These are phyloP conservation scores for Penicillium corylophilum DNA, from an alignment of 2,329 filamentous ascomycete species.

Conservation along the genomic window DNA sequence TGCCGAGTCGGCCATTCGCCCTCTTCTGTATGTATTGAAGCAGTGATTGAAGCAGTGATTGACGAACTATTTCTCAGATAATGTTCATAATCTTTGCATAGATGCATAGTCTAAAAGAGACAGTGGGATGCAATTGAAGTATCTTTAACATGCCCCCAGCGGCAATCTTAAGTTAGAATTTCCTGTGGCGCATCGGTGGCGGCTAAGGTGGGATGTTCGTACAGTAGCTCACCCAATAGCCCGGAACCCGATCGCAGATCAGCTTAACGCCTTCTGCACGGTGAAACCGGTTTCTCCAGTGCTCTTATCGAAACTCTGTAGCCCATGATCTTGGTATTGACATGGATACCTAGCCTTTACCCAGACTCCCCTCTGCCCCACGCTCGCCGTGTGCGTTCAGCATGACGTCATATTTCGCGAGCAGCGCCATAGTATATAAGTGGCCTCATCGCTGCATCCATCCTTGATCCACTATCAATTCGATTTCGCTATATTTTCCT, in stretches of 20 bases:
- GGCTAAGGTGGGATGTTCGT: neutral
- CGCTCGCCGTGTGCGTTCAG: conserved; percentile 7
- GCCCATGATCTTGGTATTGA: neutral
- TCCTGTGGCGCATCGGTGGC: neutral
- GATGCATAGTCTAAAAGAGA: too few species aligned
- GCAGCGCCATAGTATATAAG: neutral
- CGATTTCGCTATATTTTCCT: neutral
- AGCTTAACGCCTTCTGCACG: neutral
- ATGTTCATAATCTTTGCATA: too few species aligned
- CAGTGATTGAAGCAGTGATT: too few species aligned
- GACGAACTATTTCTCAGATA: too few species aligned
- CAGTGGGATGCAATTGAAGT: too few species aligned
- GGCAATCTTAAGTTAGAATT: too few species aligned
- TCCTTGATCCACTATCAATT: neutral
- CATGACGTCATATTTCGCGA: conserved; percentile 20
- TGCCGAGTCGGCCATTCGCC: too few species aligned
- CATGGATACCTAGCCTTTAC: neutral
- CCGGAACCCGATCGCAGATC: neutral
- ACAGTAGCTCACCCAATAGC: neutral
- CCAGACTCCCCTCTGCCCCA: too few species aligned
- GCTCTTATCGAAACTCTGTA: neutral
- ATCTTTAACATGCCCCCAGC: too few species aligned
- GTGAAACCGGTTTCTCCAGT: neutral
- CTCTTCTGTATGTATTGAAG: too few species aligned
- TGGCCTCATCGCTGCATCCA: neutral